These are phyloP conservation scores for Tuber magnatum DNA, from an alignment of 495 filamentous ascomycete genomes.

Conservation along the genomic window DNA sequence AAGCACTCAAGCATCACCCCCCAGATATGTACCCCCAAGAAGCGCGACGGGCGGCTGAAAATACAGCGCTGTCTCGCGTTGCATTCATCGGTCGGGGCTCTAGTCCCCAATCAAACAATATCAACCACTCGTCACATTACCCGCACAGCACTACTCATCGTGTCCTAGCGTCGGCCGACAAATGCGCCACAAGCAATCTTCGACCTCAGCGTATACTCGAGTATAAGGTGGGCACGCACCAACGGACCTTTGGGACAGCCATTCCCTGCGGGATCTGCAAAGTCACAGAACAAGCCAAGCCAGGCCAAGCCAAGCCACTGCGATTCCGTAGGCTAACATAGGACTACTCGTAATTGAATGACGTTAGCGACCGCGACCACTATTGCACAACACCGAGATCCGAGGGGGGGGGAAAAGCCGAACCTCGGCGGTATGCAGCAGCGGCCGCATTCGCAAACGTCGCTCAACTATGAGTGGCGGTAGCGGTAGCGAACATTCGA, in stretches of 20 bases:
- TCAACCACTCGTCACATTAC: background rate
- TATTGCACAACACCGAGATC: too few species aligned
- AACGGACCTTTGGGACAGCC: background rate
- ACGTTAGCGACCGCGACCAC: too few species aligned
- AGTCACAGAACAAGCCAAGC: background rate
- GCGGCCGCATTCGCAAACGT: too few species aligned
- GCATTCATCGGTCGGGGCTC: background rate
- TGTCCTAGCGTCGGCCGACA: background rate
- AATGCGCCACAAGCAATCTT: background rate
- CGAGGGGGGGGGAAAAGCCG: too few species aligned
- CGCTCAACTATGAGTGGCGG: background rate
- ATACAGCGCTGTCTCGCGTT: background rate
- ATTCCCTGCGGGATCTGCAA: background rate
- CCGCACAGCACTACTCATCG: background rate
- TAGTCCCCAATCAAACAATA: background rate
- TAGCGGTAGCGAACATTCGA: background rate
- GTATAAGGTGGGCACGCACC: background rate
- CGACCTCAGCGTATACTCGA: background rate
- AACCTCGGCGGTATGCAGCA: too few species aligned
- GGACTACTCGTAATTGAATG: too few species aligned
- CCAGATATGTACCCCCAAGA: background rate
- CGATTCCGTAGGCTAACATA: background rate
- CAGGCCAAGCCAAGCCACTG: background rate
- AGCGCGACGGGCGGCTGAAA: background rate
- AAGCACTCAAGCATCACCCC: background rate